These are phyloP conservation scores for Fusarium graminum DNA, from an alignment of 2,329 filamentous ascomycete species.

Conservation along the genomic window DNA sequence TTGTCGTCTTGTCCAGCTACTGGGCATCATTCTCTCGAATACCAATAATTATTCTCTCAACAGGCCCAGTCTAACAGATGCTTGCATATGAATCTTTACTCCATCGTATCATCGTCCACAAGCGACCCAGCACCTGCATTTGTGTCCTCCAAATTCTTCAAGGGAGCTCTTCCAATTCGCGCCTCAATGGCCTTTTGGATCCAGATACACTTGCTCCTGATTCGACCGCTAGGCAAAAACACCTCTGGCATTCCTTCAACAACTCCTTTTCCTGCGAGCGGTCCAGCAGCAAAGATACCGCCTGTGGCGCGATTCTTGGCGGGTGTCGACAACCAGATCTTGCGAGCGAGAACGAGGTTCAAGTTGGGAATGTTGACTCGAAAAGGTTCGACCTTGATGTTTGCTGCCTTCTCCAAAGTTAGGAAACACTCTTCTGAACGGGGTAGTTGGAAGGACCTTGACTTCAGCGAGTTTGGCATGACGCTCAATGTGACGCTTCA, in stretches of 20 bases:
- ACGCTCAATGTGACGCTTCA: conserved; percentile 20
- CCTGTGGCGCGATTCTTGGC: conserved; percentile 17
- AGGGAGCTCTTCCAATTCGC: conserved; percentile 4
- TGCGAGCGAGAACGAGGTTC: conserved; percentile 8
- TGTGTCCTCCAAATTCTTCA: conserved; percentile 1
- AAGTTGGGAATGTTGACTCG: not conserved
- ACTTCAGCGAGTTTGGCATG: conserved; percentile 23
- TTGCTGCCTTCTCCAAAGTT: not conserved
- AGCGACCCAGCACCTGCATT: conserved; percentile 1
- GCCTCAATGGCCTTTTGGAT: conserved; percentile 14
- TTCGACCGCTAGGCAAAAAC: conserved; percentile 15
- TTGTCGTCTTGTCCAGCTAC: not conserved
- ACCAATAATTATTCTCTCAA: not conserved
- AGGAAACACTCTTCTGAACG: rapidly evolving
- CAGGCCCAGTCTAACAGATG: too few relatives aligned
- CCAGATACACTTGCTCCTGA: conserved; percentile 20
- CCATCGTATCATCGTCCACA: not conserved
- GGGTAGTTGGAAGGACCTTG: not conserved
- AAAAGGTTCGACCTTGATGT: not conserved
- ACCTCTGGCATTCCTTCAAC: conserved; percentile 10
- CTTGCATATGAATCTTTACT: not conserved
- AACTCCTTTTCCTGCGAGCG: conserved; percentile 18
- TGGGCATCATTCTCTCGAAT: not conserved
- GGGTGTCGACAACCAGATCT: conserved; percentile 29
- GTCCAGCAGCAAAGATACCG: conserved; percentile 14